Evolutionary conservation across 1,284 basidiomycete genomes (phyloP).

Genomic region (Microbotryum lychnidis-dioicae): DNA sequence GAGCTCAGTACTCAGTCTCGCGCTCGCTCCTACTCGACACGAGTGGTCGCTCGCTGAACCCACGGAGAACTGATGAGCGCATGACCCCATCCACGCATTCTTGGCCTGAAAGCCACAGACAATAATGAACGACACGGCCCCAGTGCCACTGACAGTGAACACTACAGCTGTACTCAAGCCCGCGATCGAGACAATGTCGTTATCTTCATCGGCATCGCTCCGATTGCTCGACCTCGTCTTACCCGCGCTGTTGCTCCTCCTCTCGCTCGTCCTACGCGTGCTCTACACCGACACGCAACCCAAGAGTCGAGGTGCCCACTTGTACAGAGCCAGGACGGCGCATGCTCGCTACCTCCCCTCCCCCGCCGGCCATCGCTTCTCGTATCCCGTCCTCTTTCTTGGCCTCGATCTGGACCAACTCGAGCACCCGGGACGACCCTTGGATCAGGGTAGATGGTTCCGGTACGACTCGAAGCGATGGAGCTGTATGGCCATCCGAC

Average conservation of each 20-base stretch:
- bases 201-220: too few species aligned
- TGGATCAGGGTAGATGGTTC: conserved; percentile 44
- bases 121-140: too few species aligned
- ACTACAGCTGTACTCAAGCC: too few species aligned
- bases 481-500: conserved; percentile 38
- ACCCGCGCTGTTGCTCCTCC: conserved; percentile 4
- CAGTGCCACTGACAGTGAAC: too few species aligned
- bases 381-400: conserved; percentile 57
- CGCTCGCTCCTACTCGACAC: too few species aligned
- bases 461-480: conserved; percentile 43
- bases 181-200: too few species aligned
- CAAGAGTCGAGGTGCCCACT: conserved; percentile 38
- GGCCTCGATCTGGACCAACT: conserved; percentile 55
- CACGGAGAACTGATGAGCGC: too few species aligned
- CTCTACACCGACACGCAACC: conserved; percentile 21
- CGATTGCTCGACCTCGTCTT: conserved; percentile 10
- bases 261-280: conserved; percentile 6
- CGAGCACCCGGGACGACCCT: conserved; percentile 49
- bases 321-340: conserved; percentile 51
- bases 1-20: too few species aligned
- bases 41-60: too few species aligned
- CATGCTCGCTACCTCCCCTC: conserved; percentile 54
- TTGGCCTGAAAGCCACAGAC: too few species aligned
- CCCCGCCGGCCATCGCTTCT: conserved; percentile 52
- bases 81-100: too few species aligned